Base-by-base conservation (phyloP, 2,329 filamentous ascomycete species). In the Botrytis aclada region DNA sequence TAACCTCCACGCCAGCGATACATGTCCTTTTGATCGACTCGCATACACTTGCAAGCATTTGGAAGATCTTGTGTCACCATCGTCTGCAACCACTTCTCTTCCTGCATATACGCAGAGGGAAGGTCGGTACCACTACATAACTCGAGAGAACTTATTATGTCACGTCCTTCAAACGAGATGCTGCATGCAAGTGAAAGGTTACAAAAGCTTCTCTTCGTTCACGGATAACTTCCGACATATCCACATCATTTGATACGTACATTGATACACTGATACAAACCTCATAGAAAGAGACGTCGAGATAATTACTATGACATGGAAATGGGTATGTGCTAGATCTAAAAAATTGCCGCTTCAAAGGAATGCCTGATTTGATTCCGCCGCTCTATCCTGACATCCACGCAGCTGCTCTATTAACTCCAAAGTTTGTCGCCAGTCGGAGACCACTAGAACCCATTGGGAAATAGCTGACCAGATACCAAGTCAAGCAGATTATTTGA, bases 391-490 rank as follows among this genome's bases (percentile, higher is more conserved):
- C 91, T 65, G 88, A 91, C 89, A 98, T 91, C 96, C 95, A 98
- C 70, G 94, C 89, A 8, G 93, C 88, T 54, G 97, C 93, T 80
- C 95, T 89, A 80, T 91, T 91, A 32, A 92, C 93, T 34, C 95
- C 96, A 80, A 97, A 96, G 4, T 90, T 90, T 61, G 94, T 93
- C 73, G 94, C 94, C 77, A 97, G 89, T 74, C 95, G 91, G 77
- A 99, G 84, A 60, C 96, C 94, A 72, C 91, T 93, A 73, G 93
- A 93, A 58, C 96, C 96, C 95, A 98, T 97, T 39, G 96, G 96
- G 80, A 98, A 98, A 83, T 99, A 99, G 83, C 93, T 97, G 82
- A 98, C 90, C 64, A 98, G 87, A 84, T 98, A 98, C 95, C 95
- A 98, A 64, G 93, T 77, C 76, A 98, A 85, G 75, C 92, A 93